Evolutionary conservation across 164 flowering plant genomes (phyloP).

Genomic region (Annona cherimola): DNA sequence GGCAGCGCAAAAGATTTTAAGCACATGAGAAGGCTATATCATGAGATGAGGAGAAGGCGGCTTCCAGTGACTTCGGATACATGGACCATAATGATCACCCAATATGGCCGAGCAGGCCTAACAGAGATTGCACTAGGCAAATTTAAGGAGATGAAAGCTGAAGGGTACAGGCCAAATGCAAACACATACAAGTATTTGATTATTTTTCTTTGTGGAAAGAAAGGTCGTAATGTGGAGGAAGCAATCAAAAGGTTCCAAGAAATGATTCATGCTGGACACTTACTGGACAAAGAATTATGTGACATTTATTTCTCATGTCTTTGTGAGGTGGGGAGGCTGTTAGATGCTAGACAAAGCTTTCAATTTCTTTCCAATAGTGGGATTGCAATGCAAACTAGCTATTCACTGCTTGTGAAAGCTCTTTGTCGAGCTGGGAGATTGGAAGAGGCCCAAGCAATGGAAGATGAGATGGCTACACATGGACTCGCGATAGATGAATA

Average conservation of each 20-base stretch:
- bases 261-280: conserved; percentile 45
- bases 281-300: conserved; percentile 63
- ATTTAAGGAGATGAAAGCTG: conserved; percentile 61
- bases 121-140: conserved; percentile 60
- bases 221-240: conserved; percentile 67
- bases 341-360: conserved; percentile 47
- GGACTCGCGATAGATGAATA: conserved; percentile 36
- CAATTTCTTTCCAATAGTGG: conserved; percentile 43
- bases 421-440: conserved; percentile 69
- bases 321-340: conserved; percentile 51
- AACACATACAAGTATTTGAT: conserved; percentile 72
- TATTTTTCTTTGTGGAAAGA: conserved; percentile 62
- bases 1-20: conserved; percentile 76
- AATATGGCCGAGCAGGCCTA: conserved; percentile 71
- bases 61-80: conserved; percentile 51
- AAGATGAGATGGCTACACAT: conserved; percentile 35
- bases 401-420: conserved; percentile 63
- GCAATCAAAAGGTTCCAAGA: conserved; percentile 56
- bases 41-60: conserved; percentile 72
- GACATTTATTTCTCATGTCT: conserved; percentile 61
- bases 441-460: conserved; percentile 53
- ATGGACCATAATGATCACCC: conserved; percentile 86
- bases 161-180: conserved; percentile 41
- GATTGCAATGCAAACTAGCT: conserved; percentile 42
- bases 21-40: conserved; percentile 66